phyloP scores from a whole-genome alignment of 2,329 filamentous ascomycete species.

The Aspergillus pseudonomiae region DNA sequence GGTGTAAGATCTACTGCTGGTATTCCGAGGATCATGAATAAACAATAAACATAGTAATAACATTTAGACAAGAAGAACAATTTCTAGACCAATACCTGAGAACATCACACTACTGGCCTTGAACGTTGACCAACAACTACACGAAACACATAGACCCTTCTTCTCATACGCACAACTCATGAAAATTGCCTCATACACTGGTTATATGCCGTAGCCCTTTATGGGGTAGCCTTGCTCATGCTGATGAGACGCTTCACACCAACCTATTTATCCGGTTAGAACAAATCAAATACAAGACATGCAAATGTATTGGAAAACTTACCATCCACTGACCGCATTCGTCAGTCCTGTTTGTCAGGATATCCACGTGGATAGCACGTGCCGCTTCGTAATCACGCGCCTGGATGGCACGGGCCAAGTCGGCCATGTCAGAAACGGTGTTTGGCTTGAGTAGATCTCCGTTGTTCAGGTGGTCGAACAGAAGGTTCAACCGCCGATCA shows the following conservation, averaged over 20 bases:
- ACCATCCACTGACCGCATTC: constrained; percentile 90
- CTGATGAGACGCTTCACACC: constrained; percentile 76
- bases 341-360: constrained; percentile 74
- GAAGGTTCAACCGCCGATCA: constrained; percentile 84
- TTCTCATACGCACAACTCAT: constrained; percentile 18
- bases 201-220: constrained; percentile 17
- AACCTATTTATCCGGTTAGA: constrained; percentile 51
- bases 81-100: constrained; percentile 4
- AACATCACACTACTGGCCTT: neutral
- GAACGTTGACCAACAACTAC: neutral
- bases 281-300: neutral
- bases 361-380: constrained; percentile 70
- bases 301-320: constrained; percentile 40
- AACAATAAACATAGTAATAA: constrained; percentile 19
- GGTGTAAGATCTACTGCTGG: neutral
- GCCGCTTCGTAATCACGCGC: constrained; percentile 70
- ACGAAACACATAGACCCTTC: constrained; percentile 5
- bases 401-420: constrained; percentile 65
- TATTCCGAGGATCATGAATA: neutral
- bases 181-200: constrained; percentile 1
- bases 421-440: constrained; percentile 56
- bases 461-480: constrained; percentile 98
- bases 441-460: constrained; percentile 82
- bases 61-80: constrained; percentile 21
- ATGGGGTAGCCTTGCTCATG: constrained; percentile 77